Percentiles rank a stretch among this genome's conserved stretches.
These are phyloP conservation scores for Steccherinum ochraceum DNA, from an alignment of 768 basidiomycete genomes.

Conservation along the genomic window DNA sequence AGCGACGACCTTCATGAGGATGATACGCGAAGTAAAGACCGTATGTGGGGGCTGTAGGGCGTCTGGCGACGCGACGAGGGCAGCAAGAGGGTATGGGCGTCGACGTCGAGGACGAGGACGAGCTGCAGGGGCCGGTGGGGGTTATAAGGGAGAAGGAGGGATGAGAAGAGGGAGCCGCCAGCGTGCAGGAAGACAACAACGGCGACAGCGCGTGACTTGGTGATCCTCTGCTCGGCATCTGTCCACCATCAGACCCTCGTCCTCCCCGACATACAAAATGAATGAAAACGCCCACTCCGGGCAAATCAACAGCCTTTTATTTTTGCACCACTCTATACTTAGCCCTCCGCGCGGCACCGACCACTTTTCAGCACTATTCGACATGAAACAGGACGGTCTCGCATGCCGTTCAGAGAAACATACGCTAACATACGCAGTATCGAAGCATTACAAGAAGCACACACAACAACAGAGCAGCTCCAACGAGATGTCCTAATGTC, in stretches of 20 bases:
- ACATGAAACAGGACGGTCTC: too few relatives aligned
- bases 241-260: not conserved
- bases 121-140: constrained; percentile 2
- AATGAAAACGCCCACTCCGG: too few relatives aligned
- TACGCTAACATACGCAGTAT: too few relatives aligned
- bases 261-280: too few relatives aligned
- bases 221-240: not conserved
- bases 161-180: not conserved
- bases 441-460: not conserved
- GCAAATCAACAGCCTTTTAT: not conserved
- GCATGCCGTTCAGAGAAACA: too few relatives aligned
- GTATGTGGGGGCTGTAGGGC: not conserved
- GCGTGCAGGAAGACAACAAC: not conserved
- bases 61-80: not conserved
- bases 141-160: not conserved
- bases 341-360: too few relatives aligned
- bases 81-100: not conserved
- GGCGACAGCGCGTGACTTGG: not conserved
- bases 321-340: not conserved
- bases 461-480: not conserved
- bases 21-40: constrained; percentile 8
- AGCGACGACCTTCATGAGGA: constrained; percentile 25
- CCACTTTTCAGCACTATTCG: too few relatives aligned
- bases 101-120: constrained; percentile 4
- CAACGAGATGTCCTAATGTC: constrained; percentile 1